Conservation (phyloP, 2,329 filamentous ascomycete genomes). For the Hymenoscyphus occultus region DNA sequence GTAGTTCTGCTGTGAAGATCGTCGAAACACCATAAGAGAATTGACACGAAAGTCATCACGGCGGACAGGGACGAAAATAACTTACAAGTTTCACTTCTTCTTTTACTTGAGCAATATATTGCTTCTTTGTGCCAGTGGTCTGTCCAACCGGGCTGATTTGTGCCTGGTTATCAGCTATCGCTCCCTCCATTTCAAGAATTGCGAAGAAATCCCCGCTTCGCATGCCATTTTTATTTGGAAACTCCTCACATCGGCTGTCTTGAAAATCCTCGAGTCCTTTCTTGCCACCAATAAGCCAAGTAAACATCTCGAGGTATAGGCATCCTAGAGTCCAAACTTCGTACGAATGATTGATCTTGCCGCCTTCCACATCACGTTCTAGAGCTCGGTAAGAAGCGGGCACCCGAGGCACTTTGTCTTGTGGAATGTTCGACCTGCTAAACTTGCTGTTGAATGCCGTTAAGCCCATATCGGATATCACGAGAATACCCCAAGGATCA, state of each 20-base stretch:
- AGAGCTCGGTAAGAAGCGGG: slow-evolving; percentile 24
- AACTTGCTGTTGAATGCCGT: slow-evolving; percentile 19
- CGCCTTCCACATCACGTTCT: slow-evolving; percentile 19
- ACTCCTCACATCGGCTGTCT: not conserved
- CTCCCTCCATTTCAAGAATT: too few species aligned
- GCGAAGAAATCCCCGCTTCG: slow-evolving; percentile 9
- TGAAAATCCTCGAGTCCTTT: slow-evolving; percentile 7
- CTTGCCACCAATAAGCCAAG: slow-evolving; percentile 24
- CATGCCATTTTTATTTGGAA: slow-evolving; percentile 1
- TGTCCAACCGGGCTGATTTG: too few species aligned
- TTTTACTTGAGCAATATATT: not conserved
- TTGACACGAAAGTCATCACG: not conserved
- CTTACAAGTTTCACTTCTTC: not conserved
- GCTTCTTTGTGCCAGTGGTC: not conserved
- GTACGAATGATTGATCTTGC: slow-evolving; percentile 22
- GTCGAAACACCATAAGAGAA: not conserved
- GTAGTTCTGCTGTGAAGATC: not conserved
- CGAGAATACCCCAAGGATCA: slow-evolving; percentile 14
- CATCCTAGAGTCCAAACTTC: slow-evolving; percentile 35
- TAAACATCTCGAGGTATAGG: slow-evolving; percentile 29
- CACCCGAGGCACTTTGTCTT: not conserved
- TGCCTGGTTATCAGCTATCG: too few species aligned
- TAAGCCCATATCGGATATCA: slow-evolving; percentile 30
- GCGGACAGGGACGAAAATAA: not conserved
- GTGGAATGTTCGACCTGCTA: slow-evolving; percentile 12